phyloP scores from a whole-genome alignment of 768 basidiomycete genomes.

The Russula sp. region DNA sequence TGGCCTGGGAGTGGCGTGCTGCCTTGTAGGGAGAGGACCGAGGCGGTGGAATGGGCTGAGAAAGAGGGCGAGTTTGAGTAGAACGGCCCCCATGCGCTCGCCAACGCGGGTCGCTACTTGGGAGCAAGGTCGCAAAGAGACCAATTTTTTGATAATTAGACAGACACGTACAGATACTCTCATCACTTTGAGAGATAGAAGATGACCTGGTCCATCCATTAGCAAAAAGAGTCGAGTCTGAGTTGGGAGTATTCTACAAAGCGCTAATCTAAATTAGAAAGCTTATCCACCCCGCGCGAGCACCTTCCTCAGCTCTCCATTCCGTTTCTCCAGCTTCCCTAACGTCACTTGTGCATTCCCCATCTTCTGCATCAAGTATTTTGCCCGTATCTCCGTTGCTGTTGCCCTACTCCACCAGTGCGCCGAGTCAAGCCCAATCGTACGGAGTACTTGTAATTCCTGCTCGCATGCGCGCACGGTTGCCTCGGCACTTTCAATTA shows the following conservation, averaged over 20 bases:
- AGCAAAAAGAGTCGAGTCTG: neutral
- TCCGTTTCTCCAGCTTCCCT: slow-evolving; percentile 63
- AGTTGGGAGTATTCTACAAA: neutral
- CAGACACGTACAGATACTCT: slow-evolving; percentile 66
- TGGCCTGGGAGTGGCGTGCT: slow-evolving; percentile 61
- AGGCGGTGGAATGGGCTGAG: slow-evolving; percentile 74
- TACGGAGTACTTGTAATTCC: slow-evolving; percentile 63
- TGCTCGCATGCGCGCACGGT: slow-evolving; percentile 68
- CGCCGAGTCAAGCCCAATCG: slow-evolving; percentile 51
- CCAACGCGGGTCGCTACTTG: slow-evolving; percentile 63
- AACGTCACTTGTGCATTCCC: slow-evolving; percentile 60
- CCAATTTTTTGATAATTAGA: slow-evolving; percentile 1
- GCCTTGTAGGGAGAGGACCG: slow-evolving; percentile 72
- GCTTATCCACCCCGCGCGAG: slow-evolving; percentile 35
- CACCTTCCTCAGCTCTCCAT: slow-evolving; percentile 56
- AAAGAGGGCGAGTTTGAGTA: slow-evolving; percentile 80
- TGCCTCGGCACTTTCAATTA: slow-evolving; percentile 48
- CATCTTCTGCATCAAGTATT: slow-evolving; percentile 73
- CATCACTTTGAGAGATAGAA: slow-evolving; percentile 82
- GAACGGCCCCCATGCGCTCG: slow-evolving; percentile 79
- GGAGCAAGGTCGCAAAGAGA: slow-evolving; percentile 14
- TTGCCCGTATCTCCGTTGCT: slow-evolving; percentile 54
- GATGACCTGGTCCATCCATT: slow-evolving; percentile 54
- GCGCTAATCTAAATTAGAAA: neutral
- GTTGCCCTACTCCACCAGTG: slow-evolving; percentile 41